Evolutionary conservation across 345 rosid species (phyloP).

Genomic region (Camelina laxa): DNA sequence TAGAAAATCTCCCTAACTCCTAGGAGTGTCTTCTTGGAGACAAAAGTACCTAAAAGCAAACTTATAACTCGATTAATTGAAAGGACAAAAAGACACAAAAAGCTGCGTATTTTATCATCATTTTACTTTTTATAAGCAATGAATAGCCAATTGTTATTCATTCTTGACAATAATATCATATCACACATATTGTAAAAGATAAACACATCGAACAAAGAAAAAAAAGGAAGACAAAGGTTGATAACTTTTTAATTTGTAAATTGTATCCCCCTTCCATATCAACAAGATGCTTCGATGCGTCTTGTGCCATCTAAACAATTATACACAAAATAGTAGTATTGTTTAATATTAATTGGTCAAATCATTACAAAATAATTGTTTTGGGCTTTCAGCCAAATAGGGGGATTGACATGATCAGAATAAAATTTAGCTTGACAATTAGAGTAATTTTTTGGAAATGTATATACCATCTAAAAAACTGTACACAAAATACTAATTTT

Average conservation of each 20-base stretch:
- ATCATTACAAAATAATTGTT: no score
- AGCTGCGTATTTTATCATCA: conserved; percentile 37
- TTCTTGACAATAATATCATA: not conserved
- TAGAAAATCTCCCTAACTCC: conserved; percentile 29
- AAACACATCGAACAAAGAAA: not conserved
- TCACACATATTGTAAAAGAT: conserved; percentile 12
- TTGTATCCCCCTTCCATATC: not conserved
- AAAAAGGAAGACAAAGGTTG: conserved; percentile 24
- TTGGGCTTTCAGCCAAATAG: no score
- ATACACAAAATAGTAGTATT: not conserved
- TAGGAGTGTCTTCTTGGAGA: conserved; percentile 43
- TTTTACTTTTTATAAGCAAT: conserved; percentile 22
- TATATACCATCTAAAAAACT: not conserved
- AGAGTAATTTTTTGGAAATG: no score
- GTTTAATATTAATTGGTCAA: not conserved
- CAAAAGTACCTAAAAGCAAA: conserved; percentile 37
- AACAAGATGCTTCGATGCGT: conserved; percentile 21
- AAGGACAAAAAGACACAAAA: conserved; percentile 18
- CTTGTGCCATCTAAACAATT: not conserved
- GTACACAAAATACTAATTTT: not conserved
- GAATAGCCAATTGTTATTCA: conserved; percentile 6
- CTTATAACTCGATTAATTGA: conserved; percentile 11
- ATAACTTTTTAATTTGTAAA: conserved; percentile 10
- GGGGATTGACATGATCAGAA: no score
- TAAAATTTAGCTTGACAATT: no score